Conservation (phyloP, 2,329 filamentous ascomycete genomes). For the Aureobasidium uvarum region DNA sequence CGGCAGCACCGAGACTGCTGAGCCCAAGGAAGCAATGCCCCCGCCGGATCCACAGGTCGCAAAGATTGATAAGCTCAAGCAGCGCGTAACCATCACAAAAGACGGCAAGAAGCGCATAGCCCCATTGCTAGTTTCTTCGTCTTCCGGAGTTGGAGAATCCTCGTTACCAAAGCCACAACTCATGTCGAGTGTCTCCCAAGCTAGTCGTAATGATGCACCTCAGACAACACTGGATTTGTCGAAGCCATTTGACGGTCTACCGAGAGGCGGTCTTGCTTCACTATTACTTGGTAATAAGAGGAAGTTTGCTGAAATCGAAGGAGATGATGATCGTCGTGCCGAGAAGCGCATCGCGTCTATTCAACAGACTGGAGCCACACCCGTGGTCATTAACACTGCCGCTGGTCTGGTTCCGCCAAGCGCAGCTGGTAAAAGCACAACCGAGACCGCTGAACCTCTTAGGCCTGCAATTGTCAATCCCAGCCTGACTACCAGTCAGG, state of each 20-base stretch:
- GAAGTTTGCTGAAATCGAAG: constrained; percentile 70
- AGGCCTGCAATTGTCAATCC: constrained; percentile 85
- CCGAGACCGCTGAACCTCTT: constrained; percentile 74
- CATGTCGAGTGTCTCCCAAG: constrained; percentile 63
- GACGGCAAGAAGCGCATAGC: constrained; percentile 96
- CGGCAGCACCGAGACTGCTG: constrained; percentile 34
- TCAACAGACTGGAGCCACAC: constrained; percentile 62
- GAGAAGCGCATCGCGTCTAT: constrained; percentile 60
- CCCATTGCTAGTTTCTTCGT: constrained; percentile 80
- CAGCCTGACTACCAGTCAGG: constrained; percentile 74
- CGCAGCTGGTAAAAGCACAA: constrained; percentile 60
- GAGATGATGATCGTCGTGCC: constrained; percentile 66
- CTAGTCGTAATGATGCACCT: constrained; percentile 62
- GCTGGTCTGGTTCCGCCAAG: constrained; percentile 76
- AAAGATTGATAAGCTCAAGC: constrained; percentile 72
- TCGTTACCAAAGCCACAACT: constrained; percentile 86
- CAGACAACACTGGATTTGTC: constrained; percentile 85
- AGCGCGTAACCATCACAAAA: constrained; percentile 89
- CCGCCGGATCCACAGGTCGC: constrained; percentile 55
- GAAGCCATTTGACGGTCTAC: constrained; percentile 89
- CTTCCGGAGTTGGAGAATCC: constrained; percentile 80
- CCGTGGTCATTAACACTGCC: constrained; percentile 71
- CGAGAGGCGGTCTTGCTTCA: constrained; percentile 80
- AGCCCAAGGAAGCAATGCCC: constrained; percentile 52
- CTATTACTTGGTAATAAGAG: constrained; percentile 92